These are phyloP conservation scores for Penicillium expansum DNA, from an alignment of 2,329 filamentous ascomycete species.

Conservation along the genomic window DNA sequence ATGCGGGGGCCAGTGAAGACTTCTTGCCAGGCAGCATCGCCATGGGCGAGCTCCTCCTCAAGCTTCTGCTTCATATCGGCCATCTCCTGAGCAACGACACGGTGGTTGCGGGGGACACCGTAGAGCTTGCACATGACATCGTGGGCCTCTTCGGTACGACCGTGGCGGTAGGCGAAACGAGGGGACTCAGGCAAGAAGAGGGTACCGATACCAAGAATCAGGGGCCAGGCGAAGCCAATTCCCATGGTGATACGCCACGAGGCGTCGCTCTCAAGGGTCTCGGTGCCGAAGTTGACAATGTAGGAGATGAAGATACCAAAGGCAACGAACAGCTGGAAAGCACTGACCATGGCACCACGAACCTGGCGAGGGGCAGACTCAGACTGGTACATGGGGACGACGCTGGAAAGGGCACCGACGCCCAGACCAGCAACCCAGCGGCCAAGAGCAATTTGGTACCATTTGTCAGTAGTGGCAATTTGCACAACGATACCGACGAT, in stretches of 20 bases:
- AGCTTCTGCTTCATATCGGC: conserved; percentile 59
- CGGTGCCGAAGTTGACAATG: conserved; percentile 50
- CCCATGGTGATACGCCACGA: conserved; percentile 55
- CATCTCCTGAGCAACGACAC: conserved; percentile 55
- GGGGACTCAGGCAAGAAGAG: conserved; percentile 58
- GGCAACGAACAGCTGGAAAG: conserved; percentile 52
- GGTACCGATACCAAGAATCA: conserved; percentile 55
- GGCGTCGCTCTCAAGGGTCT: conserved; percentile 42
- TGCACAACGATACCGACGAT: conserved; percentile 48
- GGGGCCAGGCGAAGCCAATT: conserved; percentile 57
- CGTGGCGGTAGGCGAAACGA: conserved; percentile 57
- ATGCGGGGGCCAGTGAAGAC: conserved; percentile 50
- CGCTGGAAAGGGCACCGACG: conserved; percentile 47
- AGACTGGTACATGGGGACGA: conserved; percentile 50
- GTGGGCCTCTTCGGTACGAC: conserved; percentile 52
- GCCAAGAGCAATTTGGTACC: conserved; percentile 48
- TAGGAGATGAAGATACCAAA: conserved; percentile 51
- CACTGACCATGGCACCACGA: conserved; percentile 49
- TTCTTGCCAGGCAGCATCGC: conserved; percentile 42
- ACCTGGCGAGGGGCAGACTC: conserved; percentile 49
- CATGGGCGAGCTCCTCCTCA: conserved; percentile 52
- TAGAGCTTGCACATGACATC: conserved; percentile 55
- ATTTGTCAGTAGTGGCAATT: conserved; percentile 42
- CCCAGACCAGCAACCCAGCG: conserved; percentile 49
- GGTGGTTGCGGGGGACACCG: conserved; percentile 56